A percentile compares a stretch with the other conserved stretches of the same genome.
phyloP scores from a whole-genome alignment of 2,329 filamentous ascomycete genomes.

The Xylaria sp. region DNA sequence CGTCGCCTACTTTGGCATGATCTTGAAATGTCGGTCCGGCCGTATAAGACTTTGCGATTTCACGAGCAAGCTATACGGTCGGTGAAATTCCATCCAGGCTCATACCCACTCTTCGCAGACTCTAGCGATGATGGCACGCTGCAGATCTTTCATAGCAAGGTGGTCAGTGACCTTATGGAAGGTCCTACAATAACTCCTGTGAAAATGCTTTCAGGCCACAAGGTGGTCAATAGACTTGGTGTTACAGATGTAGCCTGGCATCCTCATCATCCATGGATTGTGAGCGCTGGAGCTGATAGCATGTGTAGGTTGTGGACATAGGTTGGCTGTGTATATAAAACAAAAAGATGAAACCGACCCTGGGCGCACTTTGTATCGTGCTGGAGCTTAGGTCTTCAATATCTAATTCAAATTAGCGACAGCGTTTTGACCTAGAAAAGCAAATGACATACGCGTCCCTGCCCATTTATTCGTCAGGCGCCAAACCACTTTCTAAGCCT shows the following conservation, averaged over 20 bases:
- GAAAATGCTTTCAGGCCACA: conserved; percentile 92
- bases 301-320: conserved; percentile 90
- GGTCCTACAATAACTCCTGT: conserved; percentile 96
- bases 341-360: conserved; percentile 21
- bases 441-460: conserved; percentile 6
- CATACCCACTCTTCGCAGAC: conserved; percentile 87
- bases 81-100: conserved; percentile 82
- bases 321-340: conserved; percentile 24
- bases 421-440: conserved; percentile 32
- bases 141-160: conserved; percentile 97
- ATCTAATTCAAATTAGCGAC: conserved; percentile 40
- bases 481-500: conserved; percentile 3
- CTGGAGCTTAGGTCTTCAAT: background rate
- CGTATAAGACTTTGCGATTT: conserved; percentile 97
- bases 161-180: conserved; percentile 93
- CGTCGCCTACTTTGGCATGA: conserved; percentile 96
- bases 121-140: conserved; percentile 93
- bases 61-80: conserved; percentile 91
- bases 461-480: conserved; percentile 5
- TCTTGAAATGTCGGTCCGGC: conserved; percentile 86
- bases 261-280: conserved; percentile 90
- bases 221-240: conserved; percentile 84
- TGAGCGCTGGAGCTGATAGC: conserved; percentile 93
- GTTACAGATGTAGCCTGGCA: conserved; percentile 98
- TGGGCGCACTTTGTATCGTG: conserved; percentile 22